These are phyloP conservation scores for Paraconiothyrium brasiliense DNA, from an alignment of 2,329 filamentous ascomycete genomes.

Conservation along the genomic window DNA sequence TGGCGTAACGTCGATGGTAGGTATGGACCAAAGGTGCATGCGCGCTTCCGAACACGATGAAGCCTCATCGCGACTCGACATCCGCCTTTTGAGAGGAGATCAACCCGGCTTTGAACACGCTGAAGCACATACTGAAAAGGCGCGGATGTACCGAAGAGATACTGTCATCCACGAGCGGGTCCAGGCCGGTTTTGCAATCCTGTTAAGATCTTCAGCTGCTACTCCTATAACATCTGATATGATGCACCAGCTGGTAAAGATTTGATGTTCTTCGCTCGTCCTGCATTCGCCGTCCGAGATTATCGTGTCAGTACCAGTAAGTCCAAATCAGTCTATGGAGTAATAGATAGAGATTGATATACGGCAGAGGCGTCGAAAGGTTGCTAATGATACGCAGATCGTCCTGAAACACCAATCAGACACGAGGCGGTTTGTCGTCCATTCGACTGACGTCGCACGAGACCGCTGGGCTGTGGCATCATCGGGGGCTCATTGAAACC, in stretches of 20 bases:
- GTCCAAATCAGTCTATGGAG: neutral
- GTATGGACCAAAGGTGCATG: too few species aligned
- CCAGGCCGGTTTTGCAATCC: too few species aligned
- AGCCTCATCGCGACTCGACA: too few species aligned
- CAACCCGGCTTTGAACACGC: too few species aligned
- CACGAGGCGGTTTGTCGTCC: neutral
- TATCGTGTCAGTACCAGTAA: neutral
- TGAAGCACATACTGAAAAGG: too few species aligned
- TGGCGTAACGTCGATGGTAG: too few species aligned
- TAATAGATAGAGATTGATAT: neutral
- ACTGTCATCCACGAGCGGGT: too few species aligned
- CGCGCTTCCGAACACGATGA: too few species aligned
- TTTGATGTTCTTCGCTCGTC: neutral
- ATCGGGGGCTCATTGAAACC: neutral
- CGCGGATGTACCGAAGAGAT: too few species aligned
- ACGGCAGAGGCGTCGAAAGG: neutral
- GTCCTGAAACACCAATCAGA: neutral
- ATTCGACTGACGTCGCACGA: neutral
- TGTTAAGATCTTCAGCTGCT: too few species aligned
- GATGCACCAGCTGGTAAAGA: neutral
- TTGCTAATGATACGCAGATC: neutral
- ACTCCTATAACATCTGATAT: neutral
- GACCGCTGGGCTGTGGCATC: neutral
- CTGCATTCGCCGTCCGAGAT: neutral
- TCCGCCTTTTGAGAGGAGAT: too few species aligned